These are phyloP conservation scores for Candida silvicultrix DNA, from an alignment of 805 yeast genomes.

Conservation along the genomic window DNA sequence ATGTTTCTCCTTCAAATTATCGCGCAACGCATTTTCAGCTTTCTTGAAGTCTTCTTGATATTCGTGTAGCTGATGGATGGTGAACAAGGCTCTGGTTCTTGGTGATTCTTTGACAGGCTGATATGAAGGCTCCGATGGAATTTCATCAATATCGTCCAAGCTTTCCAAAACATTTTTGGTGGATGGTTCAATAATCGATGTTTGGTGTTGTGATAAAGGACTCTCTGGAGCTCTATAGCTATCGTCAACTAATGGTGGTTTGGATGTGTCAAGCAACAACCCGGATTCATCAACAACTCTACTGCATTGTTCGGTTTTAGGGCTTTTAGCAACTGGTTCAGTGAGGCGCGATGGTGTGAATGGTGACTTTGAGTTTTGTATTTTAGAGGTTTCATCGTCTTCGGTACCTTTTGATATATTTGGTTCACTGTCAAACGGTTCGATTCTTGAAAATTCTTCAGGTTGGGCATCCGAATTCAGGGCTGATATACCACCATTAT, in stretches of 20 bases:
- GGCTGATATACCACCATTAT: constrained; percentile 5
- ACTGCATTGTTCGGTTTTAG: constrained; percentile 23
- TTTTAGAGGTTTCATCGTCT: not conserved
- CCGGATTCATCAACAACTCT: constrained; percentile 14
- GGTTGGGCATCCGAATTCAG: constrained; percentile 22
- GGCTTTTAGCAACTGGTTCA: constrained; percentile 25
- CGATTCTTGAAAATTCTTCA: constrained; percentile 23
- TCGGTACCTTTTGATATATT: not conserved
- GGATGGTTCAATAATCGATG: constrained; percentile 2
- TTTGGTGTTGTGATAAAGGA: constrained; percentile 11
- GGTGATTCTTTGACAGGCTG: constrained; percentile 11
- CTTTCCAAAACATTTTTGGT: constrained; percentile 5
- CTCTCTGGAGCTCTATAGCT: constrained; percentile 10
- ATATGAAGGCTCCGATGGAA: constrained; percentile 7
- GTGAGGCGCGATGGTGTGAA: constrained; percentile 25
- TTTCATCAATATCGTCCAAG: constrained; percentile 4
- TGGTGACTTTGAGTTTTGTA: not conserved
- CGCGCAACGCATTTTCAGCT: constrained; percentile 16
- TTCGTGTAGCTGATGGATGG: constrained; percentile 21
- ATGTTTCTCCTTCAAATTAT: constrained; percentile 14
- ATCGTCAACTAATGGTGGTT: constrained; percentile 16
- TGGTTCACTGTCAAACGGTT: constrained; percentile 4
- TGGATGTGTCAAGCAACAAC: constrained; percentile 12
- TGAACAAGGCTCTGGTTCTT: constrained; percentile 20
- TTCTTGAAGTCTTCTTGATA: constrained; percentile 21